Evolutionary conservation across 495 filamentous ascomycete genomes (phyloP).

Genomic region (Rhypophila decipiens): DNA sequence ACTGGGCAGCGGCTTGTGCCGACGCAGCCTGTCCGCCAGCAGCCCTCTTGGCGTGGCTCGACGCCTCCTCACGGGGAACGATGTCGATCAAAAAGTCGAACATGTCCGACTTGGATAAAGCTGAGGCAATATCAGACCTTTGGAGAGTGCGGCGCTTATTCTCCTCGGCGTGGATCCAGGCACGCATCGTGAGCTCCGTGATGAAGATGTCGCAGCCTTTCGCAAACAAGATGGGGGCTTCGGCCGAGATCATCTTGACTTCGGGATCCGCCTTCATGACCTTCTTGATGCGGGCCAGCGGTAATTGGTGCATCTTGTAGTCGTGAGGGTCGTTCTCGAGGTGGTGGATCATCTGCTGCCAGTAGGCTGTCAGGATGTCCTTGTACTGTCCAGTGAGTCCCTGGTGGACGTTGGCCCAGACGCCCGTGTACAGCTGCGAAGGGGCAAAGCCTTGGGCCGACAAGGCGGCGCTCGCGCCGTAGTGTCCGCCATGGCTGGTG

Average conservation of each 20-base stretch:
- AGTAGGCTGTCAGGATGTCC: conserved; percentile 96
- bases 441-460: conserved; percentile 75
- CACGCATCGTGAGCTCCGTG: conserved; percentile 96
- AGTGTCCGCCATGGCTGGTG: conserved; percentile 75
- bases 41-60: conserved; percentile 69
- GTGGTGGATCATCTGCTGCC: conserved; percentile 95
- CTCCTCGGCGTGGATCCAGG: conserved; percentile 99
- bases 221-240: conserved; percentile 95
- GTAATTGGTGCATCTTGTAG: conserved; percentile 95
- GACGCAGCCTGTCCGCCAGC: conserved; percentile 33
- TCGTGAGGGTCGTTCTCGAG: conserved; percentile 93
- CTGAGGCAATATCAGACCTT: conserved; percentile 91
- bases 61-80: conserved; percentile 89
- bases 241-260: conserved; percentile 99
- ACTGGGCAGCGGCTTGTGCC: conserved; percentile 38
- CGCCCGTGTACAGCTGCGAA: conserved; percentile 82
- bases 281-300: conserved; percentile 96
- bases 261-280: conserved; percentile 99
- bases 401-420: conserved; percentile 97
- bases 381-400: conserved; percentile 88
- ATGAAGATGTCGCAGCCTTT: conserved; percentile 99
- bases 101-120: conserved; percentile 96
- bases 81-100: conserved; percentile 99
- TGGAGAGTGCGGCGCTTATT: conserved; percentile 96
- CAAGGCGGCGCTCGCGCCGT: conserved; percentile 61